These are phyloP conservation scores for Schwanniomyces occidentalis DNA, from an alignment of 805 yeast genomes.

Conservation along the genomic window DNA sequence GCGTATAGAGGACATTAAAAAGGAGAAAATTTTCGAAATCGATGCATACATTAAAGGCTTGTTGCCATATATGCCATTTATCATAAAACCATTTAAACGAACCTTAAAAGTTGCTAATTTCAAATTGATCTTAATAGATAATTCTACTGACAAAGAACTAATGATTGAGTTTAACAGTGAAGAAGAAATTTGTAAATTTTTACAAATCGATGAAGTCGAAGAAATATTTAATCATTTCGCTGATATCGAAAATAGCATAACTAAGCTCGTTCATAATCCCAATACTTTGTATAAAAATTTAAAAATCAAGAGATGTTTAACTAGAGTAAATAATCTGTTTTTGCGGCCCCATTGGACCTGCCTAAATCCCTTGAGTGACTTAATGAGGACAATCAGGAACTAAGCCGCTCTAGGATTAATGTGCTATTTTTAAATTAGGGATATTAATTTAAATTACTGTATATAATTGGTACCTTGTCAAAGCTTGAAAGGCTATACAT, in stretches of 20 bases:
- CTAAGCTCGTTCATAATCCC: conserved; percentile 4
- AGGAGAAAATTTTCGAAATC: conserved; percentile 16
- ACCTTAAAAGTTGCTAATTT: conserved; percentile 27
- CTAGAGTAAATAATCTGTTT: conserved; percentile 1
- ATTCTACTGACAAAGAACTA: conserved; percentile 6
- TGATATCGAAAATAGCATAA: conserved; percentile 7
- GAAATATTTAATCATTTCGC: conserved; percentile 10
- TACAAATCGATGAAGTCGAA: conserved; percentile 16
- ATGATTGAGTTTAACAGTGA: conserved; percentile 22
- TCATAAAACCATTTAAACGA: conserved; percentile 29
- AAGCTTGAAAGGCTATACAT: too few relatives aligned
- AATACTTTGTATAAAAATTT: conserved; percentile 1
- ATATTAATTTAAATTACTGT: too few relatives aligned
- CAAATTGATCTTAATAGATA: conserved; percentile 18
- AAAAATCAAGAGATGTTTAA: conserved; percentile 4
- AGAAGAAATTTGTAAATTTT: conserved; percentile 25
- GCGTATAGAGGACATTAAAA: conserved; percentile 10
- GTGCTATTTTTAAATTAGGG: too few relatives aligned
- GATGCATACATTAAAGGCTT: conserved; percentile 17
- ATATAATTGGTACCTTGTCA: too few relatives aligned
- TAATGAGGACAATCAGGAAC: conserved; percentile 3
- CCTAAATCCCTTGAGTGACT: conserved; percentile 10
- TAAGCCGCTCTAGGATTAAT: background rate
- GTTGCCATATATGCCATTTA: conserved; percentile 18
- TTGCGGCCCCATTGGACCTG: conserved; percentile 17